Evolutionary conservation across 2,329 filamentous ascomycete genomes (phyloP).

Genomic region (Diaporthe eres): DNA sequence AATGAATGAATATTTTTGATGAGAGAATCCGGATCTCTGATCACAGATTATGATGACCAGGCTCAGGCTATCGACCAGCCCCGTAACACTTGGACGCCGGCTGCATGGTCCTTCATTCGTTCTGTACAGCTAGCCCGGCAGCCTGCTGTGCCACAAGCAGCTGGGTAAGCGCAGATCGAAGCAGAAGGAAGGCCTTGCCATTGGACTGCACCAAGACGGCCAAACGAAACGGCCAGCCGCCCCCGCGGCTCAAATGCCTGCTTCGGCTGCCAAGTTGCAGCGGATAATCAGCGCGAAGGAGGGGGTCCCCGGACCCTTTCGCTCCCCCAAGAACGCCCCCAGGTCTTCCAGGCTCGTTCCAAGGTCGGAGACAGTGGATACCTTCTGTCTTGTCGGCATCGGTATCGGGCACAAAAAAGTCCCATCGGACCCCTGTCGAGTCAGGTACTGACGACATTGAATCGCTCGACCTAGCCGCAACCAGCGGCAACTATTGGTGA

Average conservation of each 20-base stretch:
- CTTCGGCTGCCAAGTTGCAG: constrained; percentile 1
- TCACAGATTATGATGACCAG: constrained; percentile 1
- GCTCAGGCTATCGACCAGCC: constrained; percentile 15
- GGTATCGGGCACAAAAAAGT: constrained; percentile 10
- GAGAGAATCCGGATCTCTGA: neutral
- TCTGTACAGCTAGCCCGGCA: neutral
- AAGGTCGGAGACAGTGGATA: neutral
- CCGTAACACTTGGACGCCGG: constrained; percentile 24
- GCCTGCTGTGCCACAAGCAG: constrained; percentile 22
- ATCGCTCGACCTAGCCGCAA: constrained; percentile 9
- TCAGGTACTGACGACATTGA: constrained; percentile 31
- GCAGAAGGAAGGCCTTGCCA: neutral
- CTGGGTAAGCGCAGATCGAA: neutral
- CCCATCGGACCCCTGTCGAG: constrained; percentile 7
- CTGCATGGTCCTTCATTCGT: constrained; percentile 29
- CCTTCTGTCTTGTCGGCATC: constrained; percentile 3
- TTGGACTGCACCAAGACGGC: constrained; percentile 6
- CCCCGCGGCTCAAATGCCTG: constrained; percentile 15
- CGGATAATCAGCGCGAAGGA: constrained; percentile 16
- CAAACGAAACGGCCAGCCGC: constrained; percentile 29
- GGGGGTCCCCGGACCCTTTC: neutral
- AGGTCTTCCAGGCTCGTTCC: neutral
- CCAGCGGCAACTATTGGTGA: constrained; percentile 16
- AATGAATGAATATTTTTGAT: neutral
- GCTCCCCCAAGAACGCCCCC: neutral